Percentiles rank a stretch among this genome's conserved stretches.
These are phyloP conservation scores for Scenedesmus sp. DNA, from an alignment of 163 green algal species.

Conservation along the genomic window DNA sequence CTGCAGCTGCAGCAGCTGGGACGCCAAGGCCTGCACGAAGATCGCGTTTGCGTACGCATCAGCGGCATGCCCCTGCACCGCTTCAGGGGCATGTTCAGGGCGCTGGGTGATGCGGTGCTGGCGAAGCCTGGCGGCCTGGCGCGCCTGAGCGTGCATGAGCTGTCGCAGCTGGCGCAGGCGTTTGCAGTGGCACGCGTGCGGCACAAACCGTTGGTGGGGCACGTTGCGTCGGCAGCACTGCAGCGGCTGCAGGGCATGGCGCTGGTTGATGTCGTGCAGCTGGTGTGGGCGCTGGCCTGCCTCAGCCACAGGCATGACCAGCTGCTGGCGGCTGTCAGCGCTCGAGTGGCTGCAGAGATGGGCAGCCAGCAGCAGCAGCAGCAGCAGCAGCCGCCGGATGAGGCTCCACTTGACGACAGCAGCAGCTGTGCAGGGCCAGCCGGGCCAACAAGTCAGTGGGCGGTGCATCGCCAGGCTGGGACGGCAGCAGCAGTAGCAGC, in stretches of 20 bases:
- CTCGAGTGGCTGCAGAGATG: slow-evolving; percentile 5
- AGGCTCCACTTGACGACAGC: not conserved
- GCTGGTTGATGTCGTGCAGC: slow-evolving; percentile 22
- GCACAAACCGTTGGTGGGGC: not conserved
- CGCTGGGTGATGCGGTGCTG: not conserved
- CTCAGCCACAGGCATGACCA: not conserved
- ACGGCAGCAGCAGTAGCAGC: not conserved
- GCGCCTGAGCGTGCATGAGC: slow-evolving; percentile 37
- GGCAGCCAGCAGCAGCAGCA: slow-evolving; percentile 30
- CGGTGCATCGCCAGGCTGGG: not conserved
- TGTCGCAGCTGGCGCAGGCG: slow-evolving; percentile 16
- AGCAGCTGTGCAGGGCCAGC: not conserved
- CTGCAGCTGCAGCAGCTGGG: slow-evolving; percentile 25
- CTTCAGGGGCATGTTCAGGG: slow-evolving; percentile 10
- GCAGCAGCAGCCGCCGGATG: not conserved
- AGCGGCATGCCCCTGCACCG: not conserved
- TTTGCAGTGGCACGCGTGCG: slow-evolving; percentile 27
- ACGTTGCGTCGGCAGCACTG: not conserved
- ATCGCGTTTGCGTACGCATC: not conserved
- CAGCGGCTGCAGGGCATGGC: not conserved
- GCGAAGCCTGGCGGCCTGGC: not conserved
- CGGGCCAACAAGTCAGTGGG: not conserved
- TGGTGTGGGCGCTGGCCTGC: slow-evolving; percentile 37
- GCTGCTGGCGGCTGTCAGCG: slow-evolving; percentile 35
- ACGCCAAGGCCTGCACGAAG: slow-evolving; percentile 1